Conservation (phyloP, 495 filamentous ascomycete species). For the Penicillium paradoxum region DNA sequence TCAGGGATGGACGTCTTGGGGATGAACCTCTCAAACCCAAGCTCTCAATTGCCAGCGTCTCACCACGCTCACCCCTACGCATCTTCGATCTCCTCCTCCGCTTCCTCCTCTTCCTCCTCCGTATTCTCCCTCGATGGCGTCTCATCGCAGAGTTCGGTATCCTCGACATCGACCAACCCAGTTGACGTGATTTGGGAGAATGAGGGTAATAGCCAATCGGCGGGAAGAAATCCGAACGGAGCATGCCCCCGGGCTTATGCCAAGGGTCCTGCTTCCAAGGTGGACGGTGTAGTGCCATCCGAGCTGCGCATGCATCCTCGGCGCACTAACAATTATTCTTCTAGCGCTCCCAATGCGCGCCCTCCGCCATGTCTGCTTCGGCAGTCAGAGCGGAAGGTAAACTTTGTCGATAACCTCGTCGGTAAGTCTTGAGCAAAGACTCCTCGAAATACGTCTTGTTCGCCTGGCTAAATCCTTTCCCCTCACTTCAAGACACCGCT, state of each 20-base stretch:
- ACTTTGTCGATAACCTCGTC: slow-evolving; percentile 96
- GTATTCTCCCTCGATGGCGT: slow-evolving; percentile 71
- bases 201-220: slow-evolving; percentile 32
- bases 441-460: slow-evolving; percentile 7
- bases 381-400: slow-evolving; percentile 89
- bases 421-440: slow-evolving; percentile 62
- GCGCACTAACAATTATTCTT: slow-evolving; percentile 54
- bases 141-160: slow-evolving; percentile 48
- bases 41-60: slow-evolving; percentile 33
- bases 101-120: slow-evolving; percentile 71
- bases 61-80: slow-evolving; percentile 55
- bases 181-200: slow-evolving; percentile 48
- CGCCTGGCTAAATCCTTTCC: slow-evolving; percentile 16
- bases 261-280: slow-evolving; percentile 27
- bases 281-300: slow-evolving; percentile 49
- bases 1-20: slow-evolving; percentile 48
- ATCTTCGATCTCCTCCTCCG: slow-evolving; percentile 64
- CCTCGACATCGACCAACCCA: slow-evolving; percentile 42
- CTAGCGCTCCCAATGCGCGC: slow-evolving; percentile 51
- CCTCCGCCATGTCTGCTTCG: slow-evolving; percentile 79
- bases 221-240: slow-evolving; percentile 18
- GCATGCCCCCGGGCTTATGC: slow-evolving; percentile 27
- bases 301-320: slow-evolving; percentile 79
- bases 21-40: slow-evolving; percentile 41
- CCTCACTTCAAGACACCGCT: slow-evolving; percentile 72